Conservation (phyloP, 139 green algal species). For the Ulvella scutata region DNA sequence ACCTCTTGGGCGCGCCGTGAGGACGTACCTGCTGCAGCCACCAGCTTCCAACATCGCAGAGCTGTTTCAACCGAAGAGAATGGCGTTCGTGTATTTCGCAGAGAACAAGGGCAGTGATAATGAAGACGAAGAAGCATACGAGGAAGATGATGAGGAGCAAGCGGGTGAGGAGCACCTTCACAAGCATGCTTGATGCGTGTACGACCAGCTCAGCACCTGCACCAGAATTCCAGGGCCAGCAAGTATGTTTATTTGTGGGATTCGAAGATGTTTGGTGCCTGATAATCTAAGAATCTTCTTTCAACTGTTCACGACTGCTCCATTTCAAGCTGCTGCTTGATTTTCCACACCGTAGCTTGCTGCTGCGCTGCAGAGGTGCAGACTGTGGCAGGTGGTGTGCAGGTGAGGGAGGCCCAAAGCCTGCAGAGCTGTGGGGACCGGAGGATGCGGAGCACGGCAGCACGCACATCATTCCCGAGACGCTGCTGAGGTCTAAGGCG, state of each 20-base stretch:
- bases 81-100: conserved; percentile 64
- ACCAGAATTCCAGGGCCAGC: too few species aligned
- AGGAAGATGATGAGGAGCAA: too few species aligned
- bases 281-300: too few species aligned
- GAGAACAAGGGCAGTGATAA: conserved; percentile 27
- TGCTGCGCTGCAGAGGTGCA: too few species aligned
- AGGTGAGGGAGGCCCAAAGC: too few species aligned
- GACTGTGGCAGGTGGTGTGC: too few species aligned
- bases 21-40: conserved; percentile 37
- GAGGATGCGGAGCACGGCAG: conserved; percentile 23
- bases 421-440: background rate
- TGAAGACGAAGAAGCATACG: conserved; percentile 31
- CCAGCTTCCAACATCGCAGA: conserved; percentile 12
- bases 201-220: background rate
- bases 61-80: conserved; percentile 58
- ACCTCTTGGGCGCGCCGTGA: conserved; percentile 29
- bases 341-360: too few species aligned
- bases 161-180: too few species aligned
- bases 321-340: too few species aligned
- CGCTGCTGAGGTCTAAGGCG: conserved; percentile 63
- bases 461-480: conserved; percentile 80
- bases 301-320: too few species aligned
- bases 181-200: background rate
- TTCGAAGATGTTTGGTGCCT: too few species aligned
- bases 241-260: too few species aligned